phyloP scores from a whole-genome alignment of 2,329 filamentous ascomycete species.

The Ceratocystis diversiconidia region DNA sequence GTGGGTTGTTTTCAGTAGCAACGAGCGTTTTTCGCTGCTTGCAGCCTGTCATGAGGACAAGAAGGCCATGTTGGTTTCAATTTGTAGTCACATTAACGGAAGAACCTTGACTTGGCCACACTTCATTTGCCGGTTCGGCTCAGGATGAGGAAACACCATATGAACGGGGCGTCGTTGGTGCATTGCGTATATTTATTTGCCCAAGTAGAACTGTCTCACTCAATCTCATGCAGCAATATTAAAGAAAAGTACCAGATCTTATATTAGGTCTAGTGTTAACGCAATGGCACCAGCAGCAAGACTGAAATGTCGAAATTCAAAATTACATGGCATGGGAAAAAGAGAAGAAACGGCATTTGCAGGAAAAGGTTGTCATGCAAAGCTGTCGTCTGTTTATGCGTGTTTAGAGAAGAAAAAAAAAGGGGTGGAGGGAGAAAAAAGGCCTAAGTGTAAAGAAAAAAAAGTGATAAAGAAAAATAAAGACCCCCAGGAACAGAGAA shows the following conservation, averaged over 20 bases:
- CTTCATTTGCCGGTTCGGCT: too few species aligned
- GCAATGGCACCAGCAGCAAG: neutral
- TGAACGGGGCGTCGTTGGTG: too few species aligned
- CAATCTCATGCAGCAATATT: neutral
- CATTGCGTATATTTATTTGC: too few species aligned
- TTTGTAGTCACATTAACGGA: too few species aligned
- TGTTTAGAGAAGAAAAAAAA: neutral
- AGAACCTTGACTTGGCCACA: too few species aligned
- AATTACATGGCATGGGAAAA: neutral
- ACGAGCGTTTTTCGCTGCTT: neutral
- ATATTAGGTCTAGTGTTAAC: neutral
- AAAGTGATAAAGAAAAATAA: constrained; percentile 12
- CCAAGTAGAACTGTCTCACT: too few species aligned
- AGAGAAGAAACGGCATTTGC: neutral
- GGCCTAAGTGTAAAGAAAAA: constrained; percentile 9
- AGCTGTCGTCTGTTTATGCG: neutral
- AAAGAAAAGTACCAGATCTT: neutral
- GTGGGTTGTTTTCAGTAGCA: too few species aligned
- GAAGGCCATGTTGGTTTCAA: too few species aligned
- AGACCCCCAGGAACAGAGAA: constrained; percentile 10
- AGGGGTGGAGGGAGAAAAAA: neutral
- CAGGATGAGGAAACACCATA: too few species aligned
- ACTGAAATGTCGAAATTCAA: neutral
- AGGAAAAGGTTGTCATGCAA: neutral
- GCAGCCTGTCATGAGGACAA: neutral